phyloP scores from a whole-genome alignment of 2,329 filamentous ascomycete genomes.

The Metarhizium rileyi region DNA sequence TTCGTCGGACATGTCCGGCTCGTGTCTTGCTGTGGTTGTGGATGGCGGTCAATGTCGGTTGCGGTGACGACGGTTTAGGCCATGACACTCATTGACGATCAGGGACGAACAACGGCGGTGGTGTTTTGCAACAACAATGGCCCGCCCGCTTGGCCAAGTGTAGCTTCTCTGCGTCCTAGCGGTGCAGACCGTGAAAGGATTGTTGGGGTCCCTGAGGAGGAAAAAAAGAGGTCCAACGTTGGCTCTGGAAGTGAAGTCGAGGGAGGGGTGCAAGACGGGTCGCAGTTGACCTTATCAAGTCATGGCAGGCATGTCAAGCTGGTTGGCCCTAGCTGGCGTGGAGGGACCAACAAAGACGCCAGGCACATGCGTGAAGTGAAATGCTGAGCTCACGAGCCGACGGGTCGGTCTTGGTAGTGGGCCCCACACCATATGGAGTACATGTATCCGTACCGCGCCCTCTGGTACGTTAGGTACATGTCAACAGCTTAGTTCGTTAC shows the following conservation, averaged over 20 bases:
- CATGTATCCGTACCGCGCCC: no score
- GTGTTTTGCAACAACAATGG: background rate
- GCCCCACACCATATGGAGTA: no score
- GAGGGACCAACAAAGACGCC: no score
- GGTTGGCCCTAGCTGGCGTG: no score
- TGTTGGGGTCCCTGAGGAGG: background rate
- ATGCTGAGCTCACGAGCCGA: no score
- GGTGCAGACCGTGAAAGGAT: background rate
- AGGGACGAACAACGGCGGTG: background rate
- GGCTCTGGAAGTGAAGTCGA: background rate
- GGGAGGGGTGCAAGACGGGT: constrained; percentile 3
- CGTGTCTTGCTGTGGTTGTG: background rate
- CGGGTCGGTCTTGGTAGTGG: no score
- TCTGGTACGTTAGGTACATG: no score
- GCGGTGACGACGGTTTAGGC: background rate
- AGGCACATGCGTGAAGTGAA: no score
- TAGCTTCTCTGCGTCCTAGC: background rate
- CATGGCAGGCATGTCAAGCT: background rate
- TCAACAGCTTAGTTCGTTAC: no score
- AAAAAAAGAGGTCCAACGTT: background rate
- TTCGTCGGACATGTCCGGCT: constrained; percentile 53
- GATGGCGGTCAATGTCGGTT: background rate
- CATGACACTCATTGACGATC: background rate
- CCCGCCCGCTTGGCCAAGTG: background rate
- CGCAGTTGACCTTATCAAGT: background rate